phyloP scores from a whole-genome alignment of 2,329 filamentous ascomycete genomes.

The Pseudogymnoascus sp. region DNA sequence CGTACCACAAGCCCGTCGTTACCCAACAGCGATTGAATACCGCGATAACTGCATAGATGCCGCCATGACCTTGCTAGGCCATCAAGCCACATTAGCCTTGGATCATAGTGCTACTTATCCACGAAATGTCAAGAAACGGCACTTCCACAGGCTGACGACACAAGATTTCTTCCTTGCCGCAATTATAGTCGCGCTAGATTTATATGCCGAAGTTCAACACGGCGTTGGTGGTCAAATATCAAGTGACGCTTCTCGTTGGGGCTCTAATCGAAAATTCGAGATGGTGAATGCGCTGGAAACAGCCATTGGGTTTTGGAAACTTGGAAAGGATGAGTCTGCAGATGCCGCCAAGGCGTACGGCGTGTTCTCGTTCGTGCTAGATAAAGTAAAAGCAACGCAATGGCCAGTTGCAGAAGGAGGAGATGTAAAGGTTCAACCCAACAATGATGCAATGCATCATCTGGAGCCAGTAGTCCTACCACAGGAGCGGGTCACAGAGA shows the following conservation, averaged over 20 bases:
- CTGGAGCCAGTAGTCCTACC: neutral
- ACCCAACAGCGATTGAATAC: slow-evolving; percentile 6
- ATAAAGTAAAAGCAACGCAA: slow-evolving; percentile 8
- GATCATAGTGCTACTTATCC: neutral
- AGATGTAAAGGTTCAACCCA: neutral
- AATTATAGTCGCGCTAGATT: slow-evolving; percentile 13
- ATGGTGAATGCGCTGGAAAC: slow-evolving; percentile 14
- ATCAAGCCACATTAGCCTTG: slow-evolving; percentile 11
- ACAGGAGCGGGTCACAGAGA: neutral
- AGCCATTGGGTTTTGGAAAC: slow-evolving; percentile 10
- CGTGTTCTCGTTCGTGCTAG: slow-evolving; percentile 14
- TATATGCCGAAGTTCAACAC: slow-evolving; percentile 10
- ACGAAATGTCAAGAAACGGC: slow-evolving; percentile 4
- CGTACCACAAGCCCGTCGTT: neutral
- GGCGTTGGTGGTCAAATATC: neutral
- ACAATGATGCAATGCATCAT: neutral
- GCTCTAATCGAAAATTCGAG: slow-evolving; percentile 5
- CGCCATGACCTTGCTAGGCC: slow-evolving; percentile 10
- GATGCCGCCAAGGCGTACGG: slow-evolving; percentile 15
- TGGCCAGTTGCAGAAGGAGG: neutral
- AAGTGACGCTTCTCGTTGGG: slow-evolving; percentile 5
- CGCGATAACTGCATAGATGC: slow-evolving; percentile 10
- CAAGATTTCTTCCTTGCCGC: slow-evolving; percentile 14
- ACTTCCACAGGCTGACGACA: slow-evolving; percentile 10
- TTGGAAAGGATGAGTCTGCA: slow-evolving; percentile 12